Conservation (phyloP, 2,329 filamentous ascomycete species). For the Phaeoacremonium minimum region DNA sequence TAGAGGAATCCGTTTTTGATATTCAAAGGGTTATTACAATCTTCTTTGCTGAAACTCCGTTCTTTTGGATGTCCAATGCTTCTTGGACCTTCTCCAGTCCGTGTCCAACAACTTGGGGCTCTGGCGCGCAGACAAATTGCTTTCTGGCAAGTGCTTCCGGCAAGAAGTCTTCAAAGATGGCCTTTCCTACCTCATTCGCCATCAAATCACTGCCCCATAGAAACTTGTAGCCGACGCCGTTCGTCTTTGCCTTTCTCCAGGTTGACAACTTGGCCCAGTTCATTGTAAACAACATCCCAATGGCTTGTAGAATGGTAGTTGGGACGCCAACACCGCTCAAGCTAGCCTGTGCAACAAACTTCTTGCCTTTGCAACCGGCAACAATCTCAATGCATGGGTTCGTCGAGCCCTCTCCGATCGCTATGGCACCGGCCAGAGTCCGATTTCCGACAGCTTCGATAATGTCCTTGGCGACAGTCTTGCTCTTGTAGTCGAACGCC, state of each 20-base stretch:
- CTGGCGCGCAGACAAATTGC: not conserved
- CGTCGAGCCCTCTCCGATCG: not conserved
- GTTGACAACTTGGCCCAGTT: not conserved
- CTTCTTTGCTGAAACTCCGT: constrained; percentile 2
- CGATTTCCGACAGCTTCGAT: not conserved
- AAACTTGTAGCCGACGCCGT: constrained; percentile 2
- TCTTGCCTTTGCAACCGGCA: not conserved
- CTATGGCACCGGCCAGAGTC: not conserved
- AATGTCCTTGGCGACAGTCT: constrained; percentile 17
- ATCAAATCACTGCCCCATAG: not conserved
- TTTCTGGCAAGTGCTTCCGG: constrained; percentile 1
- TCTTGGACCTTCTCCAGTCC: constrained; percentile 6
- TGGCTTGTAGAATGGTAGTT: not conserved
- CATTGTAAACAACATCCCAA: not conserved
- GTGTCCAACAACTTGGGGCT: constrained; percentile 3
- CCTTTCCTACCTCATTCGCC: not conserved
- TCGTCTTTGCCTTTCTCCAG: not conserved
- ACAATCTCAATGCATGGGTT: not conserved
- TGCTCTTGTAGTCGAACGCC: constrained; percentile 31
- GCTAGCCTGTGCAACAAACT: not conserved
- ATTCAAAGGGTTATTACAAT: no score
- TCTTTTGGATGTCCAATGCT: constrained; percentile 3
- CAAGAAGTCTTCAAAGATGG: constrained; percentile 3
- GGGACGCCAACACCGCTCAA: no score
- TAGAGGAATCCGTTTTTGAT: no score